Percentiles rank a stretch among this genome's conserved stretches.
These are phyloP conservation scores for Rhizophagus clarus DNA, from an alignment of 192 early-diverging fungal genomes.

Conservation along the genomic window DNA sequence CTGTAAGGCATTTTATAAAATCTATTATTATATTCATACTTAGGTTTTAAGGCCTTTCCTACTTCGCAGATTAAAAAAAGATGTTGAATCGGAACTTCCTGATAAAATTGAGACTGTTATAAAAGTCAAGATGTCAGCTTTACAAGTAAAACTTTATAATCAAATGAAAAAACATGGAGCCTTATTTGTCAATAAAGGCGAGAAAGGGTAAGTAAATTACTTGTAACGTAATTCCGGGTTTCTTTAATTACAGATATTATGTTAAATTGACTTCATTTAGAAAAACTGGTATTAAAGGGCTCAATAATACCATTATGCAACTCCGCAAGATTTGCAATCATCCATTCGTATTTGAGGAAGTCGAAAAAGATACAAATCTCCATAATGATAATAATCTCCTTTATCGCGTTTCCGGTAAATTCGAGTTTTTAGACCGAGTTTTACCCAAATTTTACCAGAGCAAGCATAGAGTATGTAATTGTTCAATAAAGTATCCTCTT, in stretches of 20 bases:
- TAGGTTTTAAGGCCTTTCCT: conserved; percentile 92
- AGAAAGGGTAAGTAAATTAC: conserved; percentile 55
- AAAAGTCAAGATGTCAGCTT: conserved; percentile 85
- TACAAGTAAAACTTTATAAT: conserved; percentile 83
- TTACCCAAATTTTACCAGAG: conserved; percentile 84
- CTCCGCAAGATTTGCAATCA: conserved; percentile 98
- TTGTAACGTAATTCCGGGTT: conserved; percentile 8
- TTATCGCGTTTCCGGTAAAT: conserved; percentile 90
- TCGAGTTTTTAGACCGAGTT: conserved; percentile 94
- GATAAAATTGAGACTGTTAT: conserved; percentile 97
- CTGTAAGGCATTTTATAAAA: not conserved
- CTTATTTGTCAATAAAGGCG: conserved; percentile 64
- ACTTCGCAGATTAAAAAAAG: conserved; percentile 93
- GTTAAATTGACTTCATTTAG: conserved; percentile 14
- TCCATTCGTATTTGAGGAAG: conserved; percentile 95
- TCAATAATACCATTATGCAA: conserved; percentile 98
- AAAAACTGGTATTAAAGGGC: conserved; percentile 67
- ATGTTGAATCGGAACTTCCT: conserved; percentile 96
- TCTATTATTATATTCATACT: not conserved
- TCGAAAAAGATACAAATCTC: conserved; percentile 84
- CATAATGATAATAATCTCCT: conserved; percentile 73
- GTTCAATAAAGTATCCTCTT: conserved; percentile 36
- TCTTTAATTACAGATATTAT: not conserved
- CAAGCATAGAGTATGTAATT: conserved; percentile 76
- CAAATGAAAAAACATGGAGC: conserved; percentile 83